These are phyloP conservation scores for Fusarium anthophilum DNA, from an alignment of 2,329 filamentous ascomycete genomes.

Conservation along the genomic window DNA sequence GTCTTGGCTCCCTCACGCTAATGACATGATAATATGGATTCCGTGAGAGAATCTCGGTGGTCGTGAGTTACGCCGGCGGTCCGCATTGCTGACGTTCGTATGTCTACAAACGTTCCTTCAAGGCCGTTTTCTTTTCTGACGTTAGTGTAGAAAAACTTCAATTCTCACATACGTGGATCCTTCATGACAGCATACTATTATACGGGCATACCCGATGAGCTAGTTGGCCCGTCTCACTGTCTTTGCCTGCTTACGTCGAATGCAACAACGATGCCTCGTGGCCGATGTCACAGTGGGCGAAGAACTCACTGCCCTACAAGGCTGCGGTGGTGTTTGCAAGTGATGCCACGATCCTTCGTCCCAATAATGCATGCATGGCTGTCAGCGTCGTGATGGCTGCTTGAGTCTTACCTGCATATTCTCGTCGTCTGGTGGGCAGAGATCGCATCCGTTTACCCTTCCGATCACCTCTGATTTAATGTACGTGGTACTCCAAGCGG, in stretches of 20 bases:
- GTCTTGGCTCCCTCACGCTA: slow-evolving; percentile 26
- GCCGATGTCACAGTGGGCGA: slow-evolving; percentile 8
- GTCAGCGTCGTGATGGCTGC: slow-evolving; percentile 4
- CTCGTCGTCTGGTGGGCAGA: neutral
- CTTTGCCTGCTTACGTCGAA: slow-evolving; percentile 9
- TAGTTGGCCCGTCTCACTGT: slow-evolving; percentile 1
- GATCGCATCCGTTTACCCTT: neutral
- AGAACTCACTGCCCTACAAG: slow-evolving; percentile 18
- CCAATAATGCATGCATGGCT: slow-evolving; percentile 1
- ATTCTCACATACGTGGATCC: slow-evolving; percentile 1
- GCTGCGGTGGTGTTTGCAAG: slow-evolving; percentile 1
- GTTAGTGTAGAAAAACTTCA: neutral
- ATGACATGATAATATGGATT: neutral
- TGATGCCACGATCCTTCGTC: slow-evolving; percentile 17
- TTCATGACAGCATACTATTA: slow-evolving; percentile 19
- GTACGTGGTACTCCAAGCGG: slow-evolving; percentile 13
- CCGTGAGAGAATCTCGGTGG: neutral
- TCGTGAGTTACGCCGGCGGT: neutral
- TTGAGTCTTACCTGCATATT: slow-evolving; percentile 17
- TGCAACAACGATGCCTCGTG: slow-evolving; percentile 7
- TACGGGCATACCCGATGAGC: slow-evolving; percentile 13
- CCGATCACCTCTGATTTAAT: neutral
- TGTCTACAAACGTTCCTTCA: slow-evolving; percentile 1
- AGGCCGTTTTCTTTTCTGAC: neutral
- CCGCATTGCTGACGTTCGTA: slow-evolving; percentile 15